A percentile compares a stretch with the other conserved stretches of the same genome.
Evolutionary conservation across 345 rosid species (phyloP).

Genomic region (Brassica nigra): DNA sequence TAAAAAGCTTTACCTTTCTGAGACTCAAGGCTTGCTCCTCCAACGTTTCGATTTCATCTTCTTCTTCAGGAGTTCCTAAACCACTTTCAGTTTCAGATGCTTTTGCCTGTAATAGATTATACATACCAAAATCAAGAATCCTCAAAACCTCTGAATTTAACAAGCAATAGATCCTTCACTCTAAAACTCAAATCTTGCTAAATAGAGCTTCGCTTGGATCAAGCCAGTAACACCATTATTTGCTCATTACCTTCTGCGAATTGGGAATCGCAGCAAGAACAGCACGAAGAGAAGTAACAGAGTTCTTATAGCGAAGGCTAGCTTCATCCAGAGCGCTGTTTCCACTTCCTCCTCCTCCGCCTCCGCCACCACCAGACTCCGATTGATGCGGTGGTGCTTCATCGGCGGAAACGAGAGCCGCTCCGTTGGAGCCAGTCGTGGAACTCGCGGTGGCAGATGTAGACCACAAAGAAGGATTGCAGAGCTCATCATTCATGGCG

Average conservation of each 20-base stretch:
- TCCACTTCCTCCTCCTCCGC: constrained; percentile 50
- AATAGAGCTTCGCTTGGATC: not conserved
- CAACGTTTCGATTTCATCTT: constrained; percentile 65
- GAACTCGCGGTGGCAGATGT: constrained; percentile 44
- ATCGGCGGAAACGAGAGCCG: constrained; percentile 42
- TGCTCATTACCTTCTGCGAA: constrained; percentile 63
- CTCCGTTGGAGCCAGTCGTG: constrained; percentile 34
- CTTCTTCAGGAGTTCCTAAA: constrained; percentile 49
- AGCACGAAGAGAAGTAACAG: constrained; percentile 86
- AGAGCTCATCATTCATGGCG: constrained; percentile 95
- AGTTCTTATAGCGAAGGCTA: constrained; percentile 73
- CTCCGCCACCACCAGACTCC: constrained; percentile 46
- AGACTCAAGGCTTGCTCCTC: constrained; percentile 73
- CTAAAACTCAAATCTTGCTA: not conserved
- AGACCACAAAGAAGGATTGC: constrained; percentile 85
- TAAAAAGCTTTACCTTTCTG: constrained; percentile 56
- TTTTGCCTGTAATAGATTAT: constrained; percentile 50
- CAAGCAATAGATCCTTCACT: constrained; percentile 18
- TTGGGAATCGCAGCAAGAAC: constrained; percentile 77
- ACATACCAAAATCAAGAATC: not conserved
- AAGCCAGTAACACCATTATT: not conserved
- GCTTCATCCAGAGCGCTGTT: constrained; percentile 84
- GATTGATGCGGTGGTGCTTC: constrained; percentile 51
- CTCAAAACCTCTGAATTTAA: not conserved
- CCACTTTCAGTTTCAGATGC: constrained; percentile 48